phyloP scores from a whole-genome alignment of 2,329 filamentous ascomycete genomes.

The Diplodia intermedia region DNA sequence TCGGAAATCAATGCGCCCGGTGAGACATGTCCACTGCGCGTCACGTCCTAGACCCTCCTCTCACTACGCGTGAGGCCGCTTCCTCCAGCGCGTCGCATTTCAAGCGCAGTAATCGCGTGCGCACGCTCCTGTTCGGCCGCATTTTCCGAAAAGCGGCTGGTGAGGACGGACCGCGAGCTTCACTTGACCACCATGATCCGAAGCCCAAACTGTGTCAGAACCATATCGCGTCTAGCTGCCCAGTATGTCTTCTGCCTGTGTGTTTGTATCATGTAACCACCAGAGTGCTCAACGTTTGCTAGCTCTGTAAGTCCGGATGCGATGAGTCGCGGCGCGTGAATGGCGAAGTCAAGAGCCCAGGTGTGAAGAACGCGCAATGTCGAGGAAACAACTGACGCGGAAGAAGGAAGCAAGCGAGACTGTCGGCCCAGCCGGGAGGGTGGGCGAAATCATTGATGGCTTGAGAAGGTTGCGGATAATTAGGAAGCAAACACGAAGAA shows the following conservation, averaged over 20 bases:
- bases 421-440: too few species aligned
- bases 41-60: not conserved
- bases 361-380: not conserved
- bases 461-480: too few species aligned
- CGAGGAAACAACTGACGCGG: not conserved
- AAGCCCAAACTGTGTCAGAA: not conserved
- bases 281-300: not conserved
- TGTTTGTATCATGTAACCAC: not conserved
- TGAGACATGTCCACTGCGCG: too few species aligned
- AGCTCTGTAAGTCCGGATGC: not conserved
- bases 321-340: not conserved
- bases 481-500: too few species aligned
- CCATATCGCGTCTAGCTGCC: too few species aligned
- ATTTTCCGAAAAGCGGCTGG: not conserved
- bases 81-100: too few species aligned
- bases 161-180: not conserved
- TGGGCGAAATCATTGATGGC: too few species aligned
- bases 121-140: too few species aligned
- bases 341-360: not conserved
- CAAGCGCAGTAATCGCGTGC: too few species aligned
- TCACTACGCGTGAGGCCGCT: too few species aligned
- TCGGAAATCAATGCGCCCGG: too few species aligned
- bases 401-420: too few species aligned
- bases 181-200: not conserved
- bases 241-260: not conserved